Conservation (phyloP, 164 flowering plant genomes). For the Tetracentron sinense region DNA sequence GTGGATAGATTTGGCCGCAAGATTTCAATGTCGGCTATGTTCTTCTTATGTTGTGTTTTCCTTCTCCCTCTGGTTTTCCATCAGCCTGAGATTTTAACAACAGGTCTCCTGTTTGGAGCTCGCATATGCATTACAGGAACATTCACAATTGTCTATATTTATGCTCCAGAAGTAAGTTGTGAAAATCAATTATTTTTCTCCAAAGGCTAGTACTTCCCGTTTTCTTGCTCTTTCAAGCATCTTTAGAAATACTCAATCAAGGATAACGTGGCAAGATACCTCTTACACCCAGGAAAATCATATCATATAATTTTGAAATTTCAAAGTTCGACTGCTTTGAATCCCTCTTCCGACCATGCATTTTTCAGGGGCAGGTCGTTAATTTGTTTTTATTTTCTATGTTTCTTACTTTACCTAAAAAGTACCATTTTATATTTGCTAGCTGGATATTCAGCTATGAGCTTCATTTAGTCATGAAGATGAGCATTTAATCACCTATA, state of each 20-base stretch:
- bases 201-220: background rate
- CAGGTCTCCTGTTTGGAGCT: slow-evolving; percentile 71
- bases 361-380: too few relatives aligned
- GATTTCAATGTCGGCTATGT: slow-evolving; percentile 62
- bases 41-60: slow-evolving; percentile 49
- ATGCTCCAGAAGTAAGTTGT: slow-evolving; percentile 79
- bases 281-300: too few relatives aligned
- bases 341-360: too few relatives aligned
- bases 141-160: slow-evolving; percentile 58
- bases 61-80: slow-evolving; percentile 59
- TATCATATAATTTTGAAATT: too few relatives aligned
- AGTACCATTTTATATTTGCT: too few relatives aligned
- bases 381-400: too few relatives aligned
- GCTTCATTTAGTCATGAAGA: too few relatives aligned
- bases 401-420: too few relatives aligned
- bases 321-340: too few relatives aligned
- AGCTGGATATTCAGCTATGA: too few relatives aligned
- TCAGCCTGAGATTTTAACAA: slow-evolving; percentile 52
- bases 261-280: background rate
- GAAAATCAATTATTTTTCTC: background rate
- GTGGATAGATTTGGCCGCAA: slow-evolving; percentile 86
- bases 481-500: too few relatives aligned
- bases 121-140: slow-evolving; percentile 71
- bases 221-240: background rate
- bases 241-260: background rate